Evolutionary conservation across 805 yeast species (phyloP), one percentile per base, ranked within the genome.

Genomic region (Ogataea chonburiensis): DNA sequence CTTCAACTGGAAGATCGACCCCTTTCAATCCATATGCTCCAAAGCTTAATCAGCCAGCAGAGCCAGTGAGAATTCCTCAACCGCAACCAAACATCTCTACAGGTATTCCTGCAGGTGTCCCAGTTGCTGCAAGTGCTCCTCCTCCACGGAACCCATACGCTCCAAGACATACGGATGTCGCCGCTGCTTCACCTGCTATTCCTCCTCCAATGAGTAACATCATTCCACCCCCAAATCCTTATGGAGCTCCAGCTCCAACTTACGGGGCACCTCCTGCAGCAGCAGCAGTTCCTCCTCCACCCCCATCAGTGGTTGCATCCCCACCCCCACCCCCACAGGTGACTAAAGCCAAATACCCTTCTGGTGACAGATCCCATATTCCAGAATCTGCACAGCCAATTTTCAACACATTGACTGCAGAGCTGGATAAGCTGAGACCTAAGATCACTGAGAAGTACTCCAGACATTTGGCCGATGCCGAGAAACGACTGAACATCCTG

Each of bases 391-490:
- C 80, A 7, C 53, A 62, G 49, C 79, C 81, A 12, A 76, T 93
- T 28, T 77, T 66, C 50, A 68, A 72, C n/a, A 66, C 67, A 9
- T 70, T 93, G 37, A 64, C 67, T 10, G 56, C 62, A 4, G 78
- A 77, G 47, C 60, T 86, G 49, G 73, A 67, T 17, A 69, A 76
- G 19, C 79, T 86, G 12, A 74, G 79, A 49, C 91, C 94, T 12
- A 67, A 70, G 28, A 74, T 87, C 27, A 95, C 96, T 17, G 84
- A 77, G 32, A 79, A 77, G 56, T 86, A 75, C 53, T 59, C 72
- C 17, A 81, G 77, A 44, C 96, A 87, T 53, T 73, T 83, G 34
- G 67, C 63, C 29, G 98, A 91, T 58, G 79, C 94, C 55, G 91
- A 81, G 49, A 82, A 83, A 66, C 77, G 98, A 59, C 63, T 93